Base-by-base conservation (phyloP, 1,284 basidiomycete genomes). In the Gomphus bonarii region DNA sequence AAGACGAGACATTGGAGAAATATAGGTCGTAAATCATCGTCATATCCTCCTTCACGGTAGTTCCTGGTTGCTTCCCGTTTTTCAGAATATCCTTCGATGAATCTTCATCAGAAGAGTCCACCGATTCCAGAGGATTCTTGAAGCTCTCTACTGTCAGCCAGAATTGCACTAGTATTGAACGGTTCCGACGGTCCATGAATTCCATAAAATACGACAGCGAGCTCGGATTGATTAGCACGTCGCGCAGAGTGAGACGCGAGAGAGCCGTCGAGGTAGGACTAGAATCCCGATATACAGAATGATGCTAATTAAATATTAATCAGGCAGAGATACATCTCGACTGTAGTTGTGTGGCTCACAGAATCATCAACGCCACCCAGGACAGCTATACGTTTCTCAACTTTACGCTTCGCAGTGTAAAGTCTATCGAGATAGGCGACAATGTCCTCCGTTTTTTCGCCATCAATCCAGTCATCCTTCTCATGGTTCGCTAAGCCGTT, bases 121-220 rank as follows among this genome's bases (percentile, higher is more conserved):
- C 77, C 1, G 81, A 81, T 67, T 97, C 95, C 18, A 99, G 74
- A 0, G 95, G 95, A 63, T 95, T 91, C 71, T 97, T 98, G 78
- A 98, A 95, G 53, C 91, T 92, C 69, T 98, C 93, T 0, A 98
- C 91, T 0, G 92, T 91, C 2, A 98, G 76, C 95, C 95, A 98
- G 71, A 97, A 99, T 63, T 97, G 95, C 2, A 97, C 89, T 3
- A 93, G 80, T 9, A 91, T 68, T 14, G 92, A 88, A 31, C 90
- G 83, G 58, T 84, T 79, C 2, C 89, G 81, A 7, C 95, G 81
- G 63, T 98, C 95, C 91, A 97, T 95, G 66, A 91, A 95, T 71
- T 99, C 95, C 84, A 97, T 95, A 72, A 95, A 92, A 68, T 95
- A 95, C 1, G 90, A 93, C 0, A 98, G 77, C 0, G 92, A 91